These are phyloP conservation scores for Cercospora zeina DNA, from an alignment of 2,329 filamentous ascomycete genomes.

Conservation along the genomic window DNA sequence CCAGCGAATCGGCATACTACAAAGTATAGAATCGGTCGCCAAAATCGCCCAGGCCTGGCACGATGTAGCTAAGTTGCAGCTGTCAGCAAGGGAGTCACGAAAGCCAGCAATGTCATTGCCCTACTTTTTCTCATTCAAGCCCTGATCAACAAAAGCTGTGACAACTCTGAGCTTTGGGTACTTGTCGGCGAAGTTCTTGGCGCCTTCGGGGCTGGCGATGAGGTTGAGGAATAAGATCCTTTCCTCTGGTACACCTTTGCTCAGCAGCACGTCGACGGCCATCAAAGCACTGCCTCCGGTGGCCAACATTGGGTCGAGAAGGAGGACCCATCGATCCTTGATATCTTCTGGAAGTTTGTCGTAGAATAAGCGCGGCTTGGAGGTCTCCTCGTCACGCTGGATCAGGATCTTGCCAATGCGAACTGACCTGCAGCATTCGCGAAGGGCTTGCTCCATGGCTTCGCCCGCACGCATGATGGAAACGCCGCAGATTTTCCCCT, in stretches of 20 bases:
- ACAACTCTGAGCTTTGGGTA: slow-evolving; percentile 90
- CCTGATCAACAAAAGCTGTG: slow-evolving; percentile 93
- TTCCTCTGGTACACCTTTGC: slow-evolving; percentile 88
- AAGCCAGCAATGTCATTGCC: slow-evolving; percentile 39
- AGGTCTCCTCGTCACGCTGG: slow-evolving; percentile 93
- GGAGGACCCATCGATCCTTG: slow-evolving; percentile 83
- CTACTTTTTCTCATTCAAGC: slow-evolving; percentile 97
- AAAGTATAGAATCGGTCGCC: slow-evolving; percentile 95
- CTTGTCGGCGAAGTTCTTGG: slow-evolving; percentile 81
- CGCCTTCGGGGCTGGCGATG: slow-evolving; percentile 93
- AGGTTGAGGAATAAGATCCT: slow-evolving; percentile 94
- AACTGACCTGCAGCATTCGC: slow-evolving; percentile 96
- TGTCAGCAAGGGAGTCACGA: slow-evolving; percentile 38
- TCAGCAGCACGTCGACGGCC: slow-evolving; percentile 90
- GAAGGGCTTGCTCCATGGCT: slow-evolving; percentile 94
- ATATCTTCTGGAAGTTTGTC: slow-evolving; percentile 97
- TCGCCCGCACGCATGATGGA: slow-evolving; percentile 98
- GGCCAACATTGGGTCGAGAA: slow-evolving; percentile 98
- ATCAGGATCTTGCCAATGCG: slow-evolving; percentile 98
- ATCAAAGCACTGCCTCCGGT: slow-evolving; percentile 97
- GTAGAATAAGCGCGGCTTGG: slow-evolving; percentile 90
- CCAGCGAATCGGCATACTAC: background rate
- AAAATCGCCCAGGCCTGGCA: slow-evolving; percentile 91
- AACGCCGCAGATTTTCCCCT: slow-evolving; percentile 97
- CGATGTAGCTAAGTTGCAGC: slow-evolving; percentile 72